A percentile compares a stretch with the other conserved stretches of the same genome.
Evolutionary conservation across 306 rosid species (phyloP).

Genomic region (Vigna reflexopilosa): DNA sequence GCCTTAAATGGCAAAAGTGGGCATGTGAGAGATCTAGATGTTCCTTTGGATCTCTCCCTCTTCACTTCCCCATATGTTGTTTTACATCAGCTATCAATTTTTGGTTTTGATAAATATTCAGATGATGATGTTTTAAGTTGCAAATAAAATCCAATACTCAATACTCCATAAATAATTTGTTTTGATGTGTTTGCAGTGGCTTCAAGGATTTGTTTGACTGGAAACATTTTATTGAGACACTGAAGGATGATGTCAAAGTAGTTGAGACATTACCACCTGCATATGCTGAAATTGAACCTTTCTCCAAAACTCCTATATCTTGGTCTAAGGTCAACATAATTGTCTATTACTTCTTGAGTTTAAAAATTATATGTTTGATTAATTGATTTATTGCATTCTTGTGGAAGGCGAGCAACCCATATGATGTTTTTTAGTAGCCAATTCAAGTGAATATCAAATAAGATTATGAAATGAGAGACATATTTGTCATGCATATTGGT

Average conservation of each 20-base stretch:
- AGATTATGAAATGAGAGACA: background rate
- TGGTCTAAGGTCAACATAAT: conserved; percentile 19
- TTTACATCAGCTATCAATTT: background rate
- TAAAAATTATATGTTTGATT: background rate
- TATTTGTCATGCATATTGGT: background rate
- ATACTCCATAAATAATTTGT: conserved; percentile 25
- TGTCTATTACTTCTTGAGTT: background rate
- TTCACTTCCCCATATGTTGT: background rate
- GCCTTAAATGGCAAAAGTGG: background rate
- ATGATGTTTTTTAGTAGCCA: background rate
- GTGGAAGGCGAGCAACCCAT: background rate
- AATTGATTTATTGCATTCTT: background rate
- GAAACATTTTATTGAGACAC: conserved; percentile 71
- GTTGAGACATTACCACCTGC: conserved; percentile 72
- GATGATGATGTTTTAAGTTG: background rate
- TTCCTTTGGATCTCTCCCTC: background rate
- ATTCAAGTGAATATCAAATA: background rate
- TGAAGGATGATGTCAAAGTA: conserved; percentile 76
- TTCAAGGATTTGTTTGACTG: conserved; percentile 89
- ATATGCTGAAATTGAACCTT: conserved; percentile 68
- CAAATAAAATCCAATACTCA: background rate
- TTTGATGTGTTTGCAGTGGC: conserved; percentile 61
- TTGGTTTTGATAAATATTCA: background rate
- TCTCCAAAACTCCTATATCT: conserved; percentile 40
- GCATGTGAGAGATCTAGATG: background rate